Conservation (phyloP, 2,329 filamentous ascomycete species). For the Colletotrichum shisoi region DNA sequence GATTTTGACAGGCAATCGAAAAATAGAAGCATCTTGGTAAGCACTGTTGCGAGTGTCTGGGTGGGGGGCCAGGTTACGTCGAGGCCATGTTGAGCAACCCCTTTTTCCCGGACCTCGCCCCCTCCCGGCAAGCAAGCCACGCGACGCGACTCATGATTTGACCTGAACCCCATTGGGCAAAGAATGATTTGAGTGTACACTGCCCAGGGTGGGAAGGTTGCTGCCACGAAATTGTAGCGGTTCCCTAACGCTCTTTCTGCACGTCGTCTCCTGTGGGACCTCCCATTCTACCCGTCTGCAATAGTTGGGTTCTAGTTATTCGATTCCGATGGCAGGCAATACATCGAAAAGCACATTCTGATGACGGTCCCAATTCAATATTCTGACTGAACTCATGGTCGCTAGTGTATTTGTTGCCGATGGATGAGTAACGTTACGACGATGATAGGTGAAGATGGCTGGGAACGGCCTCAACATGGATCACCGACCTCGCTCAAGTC, state of each 20-base stretch:
- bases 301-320: background rate
- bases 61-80: constrained; percentile 21
- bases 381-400: constrained; percentile 1
- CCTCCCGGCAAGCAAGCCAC: too few relatives aligned
- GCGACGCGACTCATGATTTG: too few relatives aligned
- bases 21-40: constrained; percentile 39
- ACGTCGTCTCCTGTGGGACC: constrained; percentile 12
- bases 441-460: background rate
- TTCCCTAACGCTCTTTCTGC: constrained; percentile 12
- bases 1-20: constrained; percentile 11
- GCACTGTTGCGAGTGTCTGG: constrained; percentile 12
- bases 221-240: constrained; percentile 15
- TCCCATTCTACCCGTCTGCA: constrained; percentile 22
- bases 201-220: constrained; percentile 10
- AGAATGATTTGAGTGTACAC: constrained; percentile 19
- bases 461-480: background rate
- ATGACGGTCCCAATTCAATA: background rate
- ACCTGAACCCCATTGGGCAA: constrained; percentile 34
- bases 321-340: background rate
- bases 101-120: constrained; percentile 10
- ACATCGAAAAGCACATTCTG: background rate
- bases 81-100: constrained; percentile 6
- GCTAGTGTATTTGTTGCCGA: background rate
- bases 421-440: constrained; percentile 26
- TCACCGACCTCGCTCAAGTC: constrained; percentile 24